phyloP scores from a whole-genome alignment of 2,329 filamentous ascomycete species.

The Zasmidium angulare region DNA sequence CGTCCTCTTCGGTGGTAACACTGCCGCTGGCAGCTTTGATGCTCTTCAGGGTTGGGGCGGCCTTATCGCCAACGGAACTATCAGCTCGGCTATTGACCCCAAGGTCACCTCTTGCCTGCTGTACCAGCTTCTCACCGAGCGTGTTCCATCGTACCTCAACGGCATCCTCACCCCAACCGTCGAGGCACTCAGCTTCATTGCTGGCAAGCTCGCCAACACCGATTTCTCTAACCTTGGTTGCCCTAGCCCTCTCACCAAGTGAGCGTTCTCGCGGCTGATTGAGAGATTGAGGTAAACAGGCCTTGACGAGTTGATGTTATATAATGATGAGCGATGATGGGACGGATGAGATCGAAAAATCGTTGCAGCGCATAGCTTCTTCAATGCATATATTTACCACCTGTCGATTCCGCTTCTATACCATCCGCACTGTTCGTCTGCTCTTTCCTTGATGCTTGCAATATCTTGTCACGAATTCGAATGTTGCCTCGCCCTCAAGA shows the following conservation, averaged over 20 bases:
- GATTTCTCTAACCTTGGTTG: conserved; percentile 39
- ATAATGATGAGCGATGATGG: neutral
- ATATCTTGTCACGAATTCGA: too few relatives aligned
- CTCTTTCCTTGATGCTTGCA: too few relatives aligned
- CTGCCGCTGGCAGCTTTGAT: conserved; percentile 11
- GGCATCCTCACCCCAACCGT: conserved; percentile 39
- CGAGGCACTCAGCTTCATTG: conserved; percentile 34
- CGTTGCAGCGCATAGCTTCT: too few relatives aligned
- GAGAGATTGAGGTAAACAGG: too few relatives aligned
- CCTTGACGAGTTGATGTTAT: neutral
- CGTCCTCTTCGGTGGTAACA: conserved; percentile 42
- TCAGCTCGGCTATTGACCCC: conserved; percentile 35
- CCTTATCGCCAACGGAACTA: conserved; percentile 39
- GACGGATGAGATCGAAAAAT: neutral
- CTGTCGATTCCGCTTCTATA: too few relatives aligned
- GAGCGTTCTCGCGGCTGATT: neutral
- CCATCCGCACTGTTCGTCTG: too few relatives aligned
- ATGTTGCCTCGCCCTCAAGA: too few relatives aligned
- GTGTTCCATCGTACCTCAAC: conserved; percentile 40
- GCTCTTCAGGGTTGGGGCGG: conserved; percentile 12
- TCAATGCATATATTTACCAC: too few relatives aligned
- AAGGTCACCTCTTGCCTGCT: conserved; percentile 38
- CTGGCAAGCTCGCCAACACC: conserved; percentile 32
- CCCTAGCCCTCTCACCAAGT: conserved; percentile 22
- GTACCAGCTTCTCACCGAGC: conserved; percentile 43